These are phyloP conservation scores for Crithidia thermophila DNA, from an alignment of 208 protist species.

Conservation along the genomic window DNA sequence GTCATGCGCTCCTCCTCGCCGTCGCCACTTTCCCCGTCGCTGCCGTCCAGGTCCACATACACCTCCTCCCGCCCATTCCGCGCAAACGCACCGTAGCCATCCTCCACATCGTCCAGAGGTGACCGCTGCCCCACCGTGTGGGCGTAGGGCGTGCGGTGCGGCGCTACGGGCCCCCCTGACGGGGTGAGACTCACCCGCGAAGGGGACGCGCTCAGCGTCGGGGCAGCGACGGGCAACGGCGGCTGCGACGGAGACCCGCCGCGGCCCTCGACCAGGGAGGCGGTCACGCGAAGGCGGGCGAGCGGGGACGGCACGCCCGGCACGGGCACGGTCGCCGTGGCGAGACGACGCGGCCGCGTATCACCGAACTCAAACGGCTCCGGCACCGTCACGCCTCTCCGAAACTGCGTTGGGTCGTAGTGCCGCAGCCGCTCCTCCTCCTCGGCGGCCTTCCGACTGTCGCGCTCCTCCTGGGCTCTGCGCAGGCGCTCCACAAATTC, in stretches of 20 bases:
- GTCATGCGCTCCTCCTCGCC: conserved; percentile 6
- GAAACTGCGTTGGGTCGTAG: conserved; percentile 39
- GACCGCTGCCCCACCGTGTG: neutral
- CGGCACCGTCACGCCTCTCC: conserved; percentile 37
- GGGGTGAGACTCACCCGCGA: neutral
- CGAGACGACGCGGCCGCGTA: conserved; percentile 6
- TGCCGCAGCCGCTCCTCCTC: conserved; percentile 45
- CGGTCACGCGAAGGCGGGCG: neutral
- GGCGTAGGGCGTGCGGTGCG: neutral
- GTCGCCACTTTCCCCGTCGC: neutral
- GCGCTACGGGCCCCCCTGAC: neutral
- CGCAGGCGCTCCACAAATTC: conserved; percentile 50
- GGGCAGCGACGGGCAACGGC: neutral
- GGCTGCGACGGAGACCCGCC: too few relatives aligned
- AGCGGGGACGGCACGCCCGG: conserved; percentile 7
- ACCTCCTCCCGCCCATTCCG: neutral
- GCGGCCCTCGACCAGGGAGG: neutral
- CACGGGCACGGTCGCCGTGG: conserved; percentile 1
- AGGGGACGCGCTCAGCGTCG: neutral
- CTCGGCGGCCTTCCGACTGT: conserved; percentile 27
- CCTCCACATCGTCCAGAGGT: neutral
- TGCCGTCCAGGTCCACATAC: neutral
- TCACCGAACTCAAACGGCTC: conserved; percentile 47
- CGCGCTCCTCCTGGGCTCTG: conserved; percentile 34
- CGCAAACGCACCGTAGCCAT: neutral